phyloP scores from a whole-genome alignment of 306 rosid genomes.

The Prunus mongolica region DNA sequence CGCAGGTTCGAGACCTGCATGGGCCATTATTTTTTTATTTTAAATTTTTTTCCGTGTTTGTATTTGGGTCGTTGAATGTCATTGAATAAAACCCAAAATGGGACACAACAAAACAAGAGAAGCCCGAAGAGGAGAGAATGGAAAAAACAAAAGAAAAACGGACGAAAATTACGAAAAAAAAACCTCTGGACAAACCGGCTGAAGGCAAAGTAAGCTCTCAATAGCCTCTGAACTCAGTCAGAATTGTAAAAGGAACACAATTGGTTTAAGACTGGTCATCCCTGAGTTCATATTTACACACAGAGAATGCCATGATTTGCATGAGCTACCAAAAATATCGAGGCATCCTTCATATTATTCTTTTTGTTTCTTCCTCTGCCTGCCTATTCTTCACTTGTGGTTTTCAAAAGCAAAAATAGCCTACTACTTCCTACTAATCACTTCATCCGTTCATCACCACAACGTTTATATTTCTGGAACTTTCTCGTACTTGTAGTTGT shows the following conservation, averaged over 20 bases:
- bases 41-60: no score
- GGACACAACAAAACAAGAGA: neutral
- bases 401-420: neutral
- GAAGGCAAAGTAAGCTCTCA: no score
- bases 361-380: neutral
- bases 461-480: neutral
- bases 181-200: no score
- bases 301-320: neutral
- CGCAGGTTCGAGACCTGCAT: constrained; percentile 20
- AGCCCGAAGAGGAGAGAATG: no score
- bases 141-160: no score
- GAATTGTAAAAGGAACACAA: neutral
- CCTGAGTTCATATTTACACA: neutral
- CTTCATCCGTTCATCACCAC: neutral
- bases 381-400: neutral
- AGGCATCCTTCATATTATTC: no score
- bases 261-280: neutral
- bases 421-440: neutral
- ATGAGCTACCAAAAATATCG: no score
- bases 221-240: no score
- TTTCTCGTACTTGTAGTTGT: no score
- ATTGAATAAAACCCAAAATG: no score
- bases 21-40: neutral
- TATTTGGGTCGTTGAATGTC: no score
- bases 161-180: no score